Conservation (phyloP, 169 alveolate genomes). For the Plasmodium relictum region DNA sequence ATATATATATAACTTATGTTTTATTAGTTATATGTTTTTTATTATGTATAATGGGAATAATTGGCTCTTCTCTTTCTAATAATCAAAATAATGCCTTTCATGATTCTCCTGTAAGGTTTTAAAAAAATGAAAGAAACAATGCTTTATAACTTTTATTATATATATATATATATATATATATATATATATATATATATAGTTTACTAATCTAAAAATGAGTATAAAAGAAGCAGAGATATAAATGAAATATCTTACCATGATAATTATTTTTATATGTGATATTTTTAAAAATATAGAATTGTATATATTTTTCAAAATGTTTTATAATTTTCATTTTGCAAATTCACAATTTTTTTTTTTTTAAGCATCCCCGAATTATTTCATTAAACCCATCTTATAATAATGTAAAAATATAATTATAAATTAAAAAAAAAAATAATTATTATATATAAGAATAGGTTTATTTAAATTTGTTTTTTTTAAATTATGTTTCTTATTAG, state of each 20-base stretch:
- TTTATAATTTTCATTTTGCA: too few relatives aligned
- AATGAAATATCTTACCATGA: too few relatives aligned
- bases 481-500: not conserved
- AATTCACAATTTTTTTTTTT: not conserved
- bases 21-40: not conserved
- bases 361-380: slow-evolving; percentile 31
- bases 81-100: slow-evolving; percentile 36
- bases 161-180: slow-evolving; percentile 5
- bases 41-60: slow-evolving; percentile 75
- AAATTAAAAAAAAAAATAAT: not conserved
- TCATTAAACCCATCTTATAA: slow-evolving; percentile 17
- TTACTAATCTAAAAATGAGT: not conserved
- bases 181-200: too few relatives aligned
- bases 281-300: too few relatives aligned
- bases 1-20: slow-evolving; percentile 33
- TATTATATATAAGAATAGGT: not conserved
- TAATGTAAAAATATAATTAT: slow-evolving; percentile 21
- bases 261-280: not conserved
- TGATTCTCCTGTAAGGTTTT: slow-evolving; percentile 18
- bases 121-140: slow-evolving; percentile 5
- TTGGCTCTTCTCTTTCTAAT: slow-evolving; percentile 31
- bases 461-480: not conserved
- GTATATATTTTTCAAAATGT: too few relatives aligned
- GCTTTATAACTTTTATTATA: not conserved
- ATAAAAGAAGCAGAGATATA: not conserved